Evolutionary conservation across 1,284 basidiomycete genomes (phyloP), one percentile per base, ranked within the genome.

Genomic region (Tetrapyrgos nigripes): DNA sequence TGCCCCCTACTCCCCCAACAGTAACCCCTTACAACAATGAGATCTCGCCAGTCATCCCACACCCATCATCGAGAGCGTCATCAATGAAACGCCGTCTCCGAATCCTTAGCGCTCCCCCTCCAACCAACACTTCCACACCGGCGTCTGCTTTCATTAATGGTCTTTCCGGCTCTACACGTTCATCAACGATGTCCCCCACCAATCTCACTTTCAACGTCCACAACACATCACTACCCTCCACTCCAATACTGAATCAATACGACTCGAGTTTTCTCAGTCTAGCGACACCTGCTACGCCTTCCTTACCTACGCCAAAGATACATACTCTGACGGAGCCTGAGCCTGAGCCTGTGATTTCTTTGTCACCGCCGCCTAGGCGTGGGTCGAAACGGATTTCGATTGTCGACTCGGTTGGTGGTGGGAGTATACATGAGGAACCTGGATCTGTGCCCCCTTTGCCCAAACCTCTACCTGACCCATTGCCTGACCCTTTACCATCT

Each of bases 31-130:
- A 35, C 11, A 27, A 50, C 37, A 61, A 70, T 50, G 78, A 67
- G 3, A 66, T 62, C 60, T 67, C 24, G 4, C 49, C 56, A 14
- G 23, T 66, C 11, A 48, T 67, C 14, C 59, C 67, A n/a, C n/a
- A n/a, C 9, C 57, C 69, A 45, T 51, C 68, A 10, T 70, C 74
- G 31, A 76, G 78, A 23, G 74, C 75, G 43, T 68, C 80, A 2
- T 82, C 85, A 13, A 65, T 89, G 60, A 83, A 80, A 65, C 83
- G 83, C 62, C 84, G 89, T 47, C 67, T 89, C 47, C 84, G 88
- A 40, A 85, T 86, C 58, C 79, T 85, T 55, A 89, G 87, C 64
- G 77, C 83, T 8, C 84, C 85, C 9, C 77, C 83, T 4, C 68
- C 56, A 1, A 14, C 50, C n/a, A 47, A 78, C 13, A 63, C 76